Evolutionary conservation across 2,329 filamentous ascomycete genomes (phyloP).

Genomic region (Claviceps pusilla): DNA sequence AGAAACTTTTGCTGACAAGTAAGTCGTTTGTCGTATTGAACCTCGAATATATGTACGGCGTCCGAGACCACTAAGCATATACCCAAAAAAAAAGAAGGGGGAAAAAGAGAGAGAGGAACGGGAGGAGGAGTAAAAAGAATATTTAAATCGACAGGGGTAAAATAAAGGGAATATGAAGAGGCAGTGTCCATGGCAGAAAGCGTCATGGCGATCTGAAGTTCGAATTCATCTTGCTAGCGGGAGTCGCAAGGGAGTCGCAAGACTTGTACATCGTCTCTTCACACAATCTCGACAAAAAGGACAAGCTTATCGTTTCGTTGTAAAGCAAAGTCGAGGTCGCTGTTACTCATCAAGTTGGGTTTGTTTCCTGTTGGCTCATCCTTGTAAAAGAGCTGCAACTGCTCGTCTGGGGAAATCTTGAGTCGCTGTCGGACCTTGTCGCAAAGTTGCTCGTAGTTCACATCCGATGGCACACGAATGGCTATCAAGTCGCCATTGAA

Average conservation of each 20-base stretch:
- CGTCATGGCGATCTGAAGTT: neutral
- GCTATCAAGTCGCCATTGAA: conserved; percentile 86
- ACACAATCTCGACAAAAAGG: conserved; percentile 49
- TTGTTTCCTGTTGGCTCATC: conserved; percentile 68
- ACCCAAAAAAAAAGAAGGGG: conserved; percentile 5
- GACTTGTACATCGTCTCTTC: conserved; percentile 10
- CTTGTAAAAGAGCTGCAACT: conserved; percentile 68
- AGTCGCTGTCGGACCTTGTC: conserved; percentile 76
- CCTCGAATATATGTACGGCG: conserved; percentile 9
- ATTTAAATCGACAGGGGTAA: neutral
- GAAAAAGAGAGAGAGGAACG: neutral
- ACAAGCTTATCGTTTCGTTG: conserved; percentile 77
- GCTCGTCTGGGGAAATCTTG: conserved; percentile 53
- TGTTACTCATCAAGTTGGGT: conserved; percentile 60
- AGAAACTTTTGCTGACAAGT: neutral
- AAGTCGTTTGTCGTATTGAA: conserved; percentile 12
- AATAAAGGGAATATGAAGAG: neutral
- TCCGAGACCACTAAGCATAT: conserved; percentile 14
- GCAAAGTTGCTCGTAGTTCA: conserved; percentile 61
- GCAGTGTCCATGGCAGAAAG: neutral
- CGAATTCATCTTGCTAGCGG: neutral
- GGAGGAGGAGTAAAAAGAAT: conserved; percentile 1
- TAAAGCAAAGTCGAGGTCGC: conserved; percentile 67
- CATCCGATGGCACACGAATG: conserved; percentile 72
- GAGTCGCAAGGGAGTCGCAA: neutral